Percentiles rank a stretch among this genome's conserved stretches.
phyloP scores from a whole-genome alignment of 305 asterid species.

The Fraxinus nigra region DNA sequence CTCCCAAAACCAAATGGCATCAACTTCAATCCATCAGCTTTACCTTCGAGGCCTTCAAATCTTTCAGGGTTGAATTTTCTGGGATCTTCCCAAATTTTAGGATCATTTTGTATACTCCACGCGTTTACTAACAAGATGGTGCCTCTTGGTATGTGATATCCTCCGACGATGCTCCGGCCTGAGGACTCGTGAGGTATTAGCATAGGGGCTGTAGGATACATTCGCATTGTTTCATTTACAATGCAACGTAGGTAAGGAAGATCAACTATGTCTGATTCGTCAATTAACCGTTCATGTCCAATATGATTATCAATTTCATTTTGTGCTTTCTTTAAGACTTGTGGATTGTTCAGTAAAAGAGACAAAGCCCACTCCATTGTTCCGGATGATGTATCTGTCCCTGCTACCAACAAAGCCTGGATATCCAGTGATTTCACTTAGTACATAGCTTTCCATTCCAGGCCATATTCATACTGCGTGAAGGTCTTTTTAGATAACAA shows the following conservation, averaged over 20 bases:
- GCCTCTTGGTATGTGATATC: constrained; percentile 28
- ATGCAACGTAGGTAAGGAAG: constrained; percentile 29
- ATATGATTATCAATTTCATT: constrained; percentile 19
- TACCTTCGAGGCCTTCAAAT: constrained; percentile 19
- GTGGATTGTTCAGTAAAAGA: constrained; percentile 29
- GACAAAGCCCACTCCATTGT: constrained; percentile 37
- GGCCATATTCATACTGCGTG: neutral
- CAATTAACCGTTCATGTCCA: constrained; percentile 1
- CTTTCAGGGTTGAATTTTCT: constrained; percentile 31
- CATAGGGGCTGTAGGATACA: constrained; percentile 30
- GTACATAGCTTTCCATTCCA: neutral
- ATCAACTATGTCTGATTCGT: constrained; percentile 24
- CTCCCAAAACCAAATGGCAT: constrained; percentile 38
- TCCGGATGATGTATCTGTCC: constrained; percentile 29
- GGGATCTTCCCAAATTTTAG: constrained; percentile 25
- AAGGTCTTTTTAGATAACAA: neutral
- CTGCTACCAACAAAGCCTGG: constrained; percentile 18
- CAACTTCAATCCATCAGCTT: constrained; percentile 20
- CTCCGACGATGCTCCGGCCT: constrained; percentile 20
- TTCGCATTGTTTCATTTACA: constrained; percentile 31
- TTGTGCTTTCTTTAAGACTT: constrained; percentile 20
- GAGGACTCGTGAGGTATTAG: constrained; percentile 36
- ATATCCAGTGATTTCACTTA: neutral
- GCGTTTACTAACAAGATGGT: constrained; percentile 27
- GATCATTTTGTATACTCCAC: constrained; percentile 32